Evolutionary conservation across 2,329 filamentous ascomycete genomes (phyloP), one percentile per base, ranked within the genome.

Genomic region (Fusarium coffeatum): DNA sequence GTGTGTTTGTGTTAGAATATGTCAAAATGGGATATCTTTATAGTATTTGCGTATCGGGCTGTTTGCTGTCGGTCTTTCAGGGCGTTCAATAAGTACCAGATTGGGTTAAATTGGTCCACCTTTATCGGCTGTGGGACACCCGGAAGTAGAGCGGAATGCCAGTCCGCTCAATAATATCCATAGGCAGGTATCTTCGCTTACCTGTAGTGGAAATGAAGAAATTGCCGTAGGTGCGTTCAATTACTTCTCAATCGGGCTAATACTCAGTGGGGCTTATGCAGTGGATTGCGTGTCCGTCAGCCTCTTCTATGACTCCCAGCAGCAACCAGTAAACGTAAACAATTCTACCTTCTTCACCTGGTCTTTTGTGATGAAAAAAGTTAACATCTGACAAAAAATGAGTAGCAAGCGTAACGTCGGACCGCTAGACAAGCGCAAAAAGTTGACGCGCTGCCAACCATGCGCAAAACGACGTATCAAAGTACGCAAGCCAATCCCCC

Each of bases 391-490:
- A n/a, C 20, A 1, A 5, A 4, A 41, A 12, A 55, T 46, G 59
- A 40, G 8, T 0, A 49, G 46, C 15, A 69, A 57, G 15, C 73
- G 74, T 4, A 45, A 25, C 4, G 42, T 77, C 16, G 77, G 76
- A 0, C 74, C 73, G 2, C 27, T 78, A 2, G 77, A 78, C 32
- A 72, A 74, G 25, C 65, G 76, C 3, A 78, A 64, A 20, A 66
- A 3, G 16, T 10, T 74, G 2, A 68, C 74, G 0, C 69, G 76
- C 20, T 78, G 76, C 50, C 64, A 75, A 30, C 11, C 73, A 15
- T 78, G 76, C 22, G 74, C 70, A 3, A 71, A 34, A 45, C 55
- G 74, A 27, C 74, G 69, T 2, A 78, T 77, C 30, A 77, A 76
- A 61, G 76, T 76, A 11, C 7, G 3, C 53, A 30, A 16, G 12